A percentile compares a stretch with the other conserved stretches of the same genome.
Evolutionary conservation across 805 yeast genomes (phyloP).

Genomic region (Zygosaccharomyces bailii): DNA sequence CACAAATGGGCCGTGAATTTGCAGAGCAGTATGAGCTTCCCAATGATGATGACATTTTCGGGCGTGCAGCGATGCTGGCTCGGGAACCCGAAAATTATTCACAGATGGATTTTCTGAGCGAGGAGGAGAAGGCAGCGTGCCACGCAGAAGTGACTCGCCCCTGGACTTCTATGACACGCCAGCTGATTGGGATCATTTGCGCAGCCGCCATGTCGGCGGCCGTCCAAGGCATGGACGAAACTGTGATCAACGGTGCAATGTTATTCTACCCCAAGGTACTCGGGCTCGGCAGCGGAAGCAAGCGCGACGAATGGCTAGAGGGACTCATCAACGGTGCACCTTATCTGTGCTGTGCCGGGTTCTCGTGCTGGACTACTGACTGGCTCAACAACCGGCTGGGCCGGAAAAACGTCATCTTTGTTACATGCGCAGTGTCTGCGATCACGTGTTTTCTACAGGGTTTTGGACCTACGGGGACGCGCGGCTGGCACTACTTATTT

Average conservation of each 20-base stretch:
- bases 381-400: constrained; percentile 54
- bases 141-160: constrained; percentile 46
- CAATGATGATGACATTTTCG: constrained; percentile 54
- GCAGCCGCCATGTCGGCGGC: constrained; percentile 77
- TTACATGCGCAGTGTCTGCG: constrained; percentile 59
- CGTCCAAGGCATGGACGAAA: constrained; percentile 77
- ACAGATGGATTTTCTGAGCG: constrained; percentile 52
- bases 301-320: constrained; percentile 49
- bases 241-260: constrained; percentile 71
- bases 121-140: constrained; percentile 52
- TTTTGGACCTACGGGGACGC: constrained; percentile 39
- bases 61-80: constrained; percentile 65
- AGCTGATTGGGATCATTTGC: constrained; percentile 53
- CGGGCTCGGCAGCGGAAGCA: constrained; percentile 46
- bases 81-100: constrained; percentile 56
- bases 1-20: constrained; percentile 66
- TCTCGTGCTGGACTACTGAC: constrained; percentile 66
- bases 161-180: constrained; percentile 41
- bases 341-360: constrained; percentile 56
- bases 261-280: constrained; percentile 56
- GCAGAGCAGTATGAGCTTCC: constrained; percentile 51
- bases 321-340: constrained; percentile 72
- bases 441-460: constrained; percentile 69
- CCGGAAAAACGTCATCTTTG: constrained; percentile 63
- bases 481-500: constrained; percentile 65